phyloP scores from a whole-genome alignment of 345 rosid species.

The Brassica carinata region DNA sequence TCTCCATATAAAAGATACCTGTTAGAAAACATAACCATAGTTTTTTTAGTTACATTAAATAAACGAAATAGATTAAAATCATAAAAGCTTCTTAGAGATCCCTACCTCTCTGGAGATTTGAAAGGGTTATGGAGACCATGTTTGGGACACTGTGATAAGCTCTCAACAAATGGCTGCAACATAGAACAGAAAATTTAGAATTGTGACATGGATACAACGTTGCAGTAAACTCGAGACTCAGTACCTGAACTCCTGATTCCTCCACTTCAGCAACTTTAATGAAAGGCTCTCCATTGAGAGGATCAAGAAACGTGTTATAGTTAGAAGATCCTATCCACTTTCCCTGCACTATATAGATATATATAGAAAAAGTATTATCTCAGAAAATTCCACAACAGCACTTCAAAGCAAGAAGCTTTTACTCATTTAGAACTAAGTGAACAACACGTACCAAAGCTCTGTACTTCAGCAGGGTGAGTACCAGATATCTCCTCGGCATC shows the following conservation, averaged over 20 bases:
- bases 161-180: constrained; percentile 90
- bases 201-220: neutral
- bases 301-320: constrained; percentile 72
- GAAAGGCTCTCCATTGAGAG: constrained; percentile 93
- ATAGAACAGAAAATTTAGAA: constrained; percentile 26
- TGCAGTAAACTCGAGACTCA: neutral
- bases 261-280: constrained; percentile 81
- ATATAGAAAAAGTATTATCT: neutral
- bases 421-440: neutral
- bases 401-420: neutral
- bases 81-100: too few relatives aligned
- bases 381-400: constrained; percentile 11
- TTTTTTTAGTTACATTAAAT: too few relatives aligned
- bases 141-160: constrained; percentile 90
- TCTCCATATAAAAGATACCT: constrained; percentile 96
- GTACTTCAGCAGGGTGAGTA: constrained; percentile 81
- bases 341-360: constrained; percentile 73
- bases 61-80: too few relatives aligned
- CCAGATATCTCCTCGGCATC: constrained; percentile 85
- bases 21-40: neutral
- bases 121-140: constrained; percentile 98
- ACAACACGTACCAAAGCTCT: constrained; percentile 69
- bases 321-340: constrained; percentile 76
- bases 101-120: constrained; percentile 89
- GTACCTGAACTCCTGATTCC: constrained; percentile 74